phyloP scores from a whole-genome alignment of 2,329 filamentous ascomycete species.

The Penicillium sp. region DNA sequence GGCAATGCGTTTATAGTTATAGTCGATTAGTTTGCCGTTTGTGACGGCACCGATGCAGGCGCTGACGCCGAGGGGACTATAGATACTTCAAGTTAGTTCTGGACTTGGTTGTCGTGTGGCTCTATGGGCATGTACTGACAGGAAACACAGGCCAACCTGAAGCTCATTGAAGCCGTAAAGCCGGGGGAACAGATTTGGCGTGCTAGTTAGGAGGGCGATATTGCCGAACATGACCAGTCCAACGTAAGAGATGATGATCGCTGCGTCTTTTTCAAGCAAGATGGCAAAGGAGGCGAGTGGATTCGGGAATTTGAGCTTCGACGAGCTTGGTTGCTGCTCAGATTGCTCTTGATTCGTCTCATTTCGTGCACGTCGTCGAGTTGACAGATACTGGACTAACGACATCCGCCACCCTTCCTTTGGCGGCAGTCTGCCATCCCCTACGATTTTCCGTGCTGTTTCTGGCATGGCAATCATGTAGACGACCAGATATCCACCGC shows the following conservation, averaged over 20 bases:
- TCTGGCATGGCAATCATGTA: slow-evolving; percentile 39
- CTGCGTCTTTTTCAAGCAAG: slow-evolving; percentile 46
- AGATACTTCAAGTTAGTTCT: neutral
- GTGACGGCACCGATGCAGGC: slow-evolving; percentile 27
- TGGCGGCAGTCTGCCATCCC: slow-evolving; percentile 37
- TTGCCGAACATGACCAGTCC: slow-evolving; percentile 46
- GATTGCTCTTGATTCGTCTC: slow-evolving; percentile 10
- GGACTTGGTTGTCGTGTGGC: neutral
- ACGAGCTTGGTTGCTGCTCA: slow-evolving; percentile 26
- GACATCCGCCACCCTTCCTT: slow-evolving; percentile 33
- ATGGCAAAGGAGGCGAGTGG: slow-evolving; percentile 51
- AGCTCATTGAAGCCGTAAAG: slow-evolving; percentile 44
- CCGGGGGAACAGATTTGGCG: slow-evolving; percentile 46
- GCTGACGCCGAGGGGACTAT: slow-evolving; percentile 34
- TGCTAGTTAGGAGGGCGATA: slow-evolving; percentile 47
- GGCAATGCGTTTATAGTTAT: slow-evolving; percentile 32
- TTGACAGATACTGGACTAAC: slow-evolving; percentile 25
- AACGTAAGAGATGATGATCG: slow-evolving; percentile 45
- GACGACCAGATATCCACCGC: slow-evolving; percentile 28
- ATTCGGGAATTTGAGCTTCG: slow-evolving; percentile 53
- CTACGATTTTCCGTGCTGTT: slow-evolving; percentile 42
- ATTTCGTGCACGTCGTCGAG: slow-evolving; percentile 4
- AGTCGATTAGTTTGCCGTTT: slow-evolving; percentile 34
- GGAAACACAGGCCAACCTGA: slow-evolving; percentile 36
- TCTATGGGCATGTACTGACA: slow-evolving; percentile 22